Base-by-base conservation (phyloP, 2,329 filamentous ascomycete genomes). In the Fusarium clavum region DNA sequence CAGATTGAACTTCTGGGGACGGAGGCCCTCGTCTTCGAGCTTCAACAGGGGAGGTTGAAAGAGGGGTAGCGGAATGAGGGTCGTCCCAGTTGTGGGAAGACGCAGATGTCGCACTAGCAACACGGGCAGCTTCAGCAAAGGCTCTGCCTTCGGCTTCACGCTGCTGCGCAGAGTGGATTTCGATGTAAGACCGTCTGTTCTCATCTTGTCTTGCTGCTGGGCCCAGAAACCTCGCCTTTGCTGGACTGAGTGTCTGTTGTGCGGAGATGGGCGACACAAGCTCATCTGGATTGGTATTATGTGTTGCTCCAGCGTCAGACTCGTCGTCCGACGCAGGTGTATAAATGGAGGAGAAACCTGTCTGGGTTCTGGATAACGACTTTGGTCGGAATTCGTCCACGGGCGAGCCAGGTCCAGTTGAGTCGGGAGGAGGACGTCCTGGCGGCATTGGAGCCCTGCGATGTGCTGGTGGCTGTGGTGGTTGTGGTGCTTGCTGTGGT, bases 101-200 rank as follows among this genome's bases (percentile, higher is more conserved):
- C 16, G 78, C 77, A 20, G 75, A 77, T 14, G 75, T 75, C n/a
- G 75, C 76, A 61, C 76, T 81, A 64, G 76, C 77, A 47, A 73
- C 77, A 40, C 72, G 78, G 56, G 73, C 78, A 49, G 87, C 87
- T 62, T 86, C 83, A 10, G 87, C 83, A 67, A 91, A 85, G 10
- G 87, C 88, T 72, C 83, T 82, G 4, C 87, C 88, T 75, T 91
- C 89, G 8, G 85, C 87, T 71, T 86, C 80, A 40, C 87, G 84
- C 85, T 90, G 89, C 74, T 90, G 82, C 6, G 87, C 87, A 73
- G 84, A 86, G 69, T 87, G 87, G 20, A 83, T 82, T 75, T 87
- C 87, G 59, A 90, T 88, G 70, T 87, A 88, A 0, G 87, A 89
- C 61, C 82, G 84, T 53, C 87, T 82, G 46, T 84, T 84, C 27